Conservation (phyloP, 305 asterid genomes). For the Plantago coronopus region DNA sequence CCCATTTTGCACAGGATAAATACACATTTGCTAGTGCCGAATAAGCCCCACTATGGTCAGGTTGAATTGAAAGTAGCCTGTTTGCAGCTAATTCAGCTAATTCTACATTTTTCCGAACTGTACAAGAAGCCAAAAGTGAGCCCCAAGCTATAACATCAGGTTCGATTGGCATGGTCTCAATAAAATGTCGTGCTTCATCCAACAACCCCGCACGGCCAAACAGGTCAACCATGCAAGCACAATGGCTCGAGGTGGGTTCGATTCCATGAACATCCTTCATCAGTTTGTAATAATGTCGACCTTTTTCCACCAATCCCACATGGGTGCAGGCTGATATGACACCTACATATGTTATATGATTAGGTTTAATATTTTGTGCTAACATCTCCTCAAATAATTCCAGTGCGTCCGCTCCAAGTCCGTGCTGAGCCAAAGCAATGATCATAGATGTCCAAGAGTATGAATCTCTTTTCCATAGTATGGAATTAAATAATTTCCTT, state of each 20-base stretch:
- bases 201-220: constrained; percentile 87
- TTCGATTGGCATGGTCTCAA: constrained; percentile 56
- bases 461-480: constrained; percentile 42
- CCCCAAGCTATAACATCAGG: constrained; percentile 92
- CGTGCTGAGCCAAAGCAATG: constrained; percentile 78
- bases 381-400: constrained; percentile 63
- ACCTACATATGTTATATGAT: constrained; percentile 76
- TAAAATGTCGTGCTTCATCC: constrained; percentile 62
- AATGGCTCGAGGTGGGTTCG: constrained; percentile 64
- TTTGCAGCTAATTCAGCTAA: constrained; percentile 70
- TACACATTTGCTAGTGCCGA: constrained; percentile 83
- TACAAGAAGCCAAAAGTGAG: constrained; percentile 79
- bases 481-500: constrained; percentile 35
- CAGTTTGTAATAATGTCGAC: constrained; percentile 58
- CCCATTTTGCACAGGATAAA: constrained; percentile 74
- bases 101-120: constrained; percentile 58
- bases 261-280: constrained; percentile 64
- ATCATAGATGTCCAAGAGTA: constrained; percentile 91
- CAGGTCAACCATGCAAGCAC: constrained; percentile 78
- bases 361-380: constrained; percentile 48
- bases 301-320: constrained; percentile 70
- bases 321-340: constrained; percentile 83
- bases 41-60: constrained; percentile 75
- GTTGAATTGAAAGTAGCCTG: constrained; percentile 60
- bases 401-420: constrained; percentile 65